Evolutionary conservation across 2,329 filamentous ascomycete genomes (phyloP), one percentile per base, ranked within the genome.

Genomic region (Alternaria rosae): DNA sequence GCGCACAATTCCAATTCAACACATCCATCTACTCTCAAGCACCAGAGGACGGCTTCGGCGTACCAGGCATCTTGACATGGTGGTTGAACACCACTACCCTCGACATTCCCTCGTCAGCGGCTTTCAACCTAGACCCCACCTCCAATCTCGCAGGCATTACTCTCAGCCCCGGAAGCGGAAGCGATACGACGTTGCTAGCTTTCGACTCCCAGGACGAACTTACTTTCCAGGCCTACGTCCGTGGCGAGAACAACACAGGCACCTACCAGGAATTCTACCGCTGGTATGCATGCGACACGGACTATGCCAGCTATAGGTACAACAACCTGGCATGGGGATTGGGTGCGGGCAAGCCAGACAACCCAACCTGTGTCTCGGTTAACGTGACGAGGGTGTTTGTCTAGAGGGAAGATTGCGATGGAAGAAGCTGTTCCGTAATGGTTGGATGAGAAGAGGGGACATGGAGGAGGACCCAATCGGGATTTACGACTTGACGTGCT

Each of bases 211-310:
- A 80, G 7, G 64, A 79, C 12, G 67, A 69, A 45, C 63, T 85
- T 70, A 78, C 77, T 44, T 76, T 85, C 26, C 77, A 77, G 51
- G 72, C 73, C 2, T 82, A 78, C 58, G 48, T 79, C 9, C 78
- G 83, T 60, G 82, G 83, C 62, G 78, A 71, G 8, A 72, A 77
- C 2, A 68, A 63, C 12, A 61, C 60, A 4, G 64, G 64, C 25
- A 57, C 61, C 3, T 57, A 42, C n/a, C 61, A 66, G 62, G 66
- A 78, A 59, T 73, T 78, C 68, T 72, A 81, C 58, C 75, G 77
- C 62, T 85, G 84, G 83, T 82, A 80, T 63, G 72, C 79, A 5
- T 85, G 83, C 67, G 66, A 75, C 42, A 84, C 82, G 2, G 76
- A 80, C 51, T 80, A 72, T 64, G 21, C 52, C 2, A 74, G 70